phyloP scores from a whole-genome alignment of 192 early-diverging fungal genomes.

The Backusella australiensis region DNA sequence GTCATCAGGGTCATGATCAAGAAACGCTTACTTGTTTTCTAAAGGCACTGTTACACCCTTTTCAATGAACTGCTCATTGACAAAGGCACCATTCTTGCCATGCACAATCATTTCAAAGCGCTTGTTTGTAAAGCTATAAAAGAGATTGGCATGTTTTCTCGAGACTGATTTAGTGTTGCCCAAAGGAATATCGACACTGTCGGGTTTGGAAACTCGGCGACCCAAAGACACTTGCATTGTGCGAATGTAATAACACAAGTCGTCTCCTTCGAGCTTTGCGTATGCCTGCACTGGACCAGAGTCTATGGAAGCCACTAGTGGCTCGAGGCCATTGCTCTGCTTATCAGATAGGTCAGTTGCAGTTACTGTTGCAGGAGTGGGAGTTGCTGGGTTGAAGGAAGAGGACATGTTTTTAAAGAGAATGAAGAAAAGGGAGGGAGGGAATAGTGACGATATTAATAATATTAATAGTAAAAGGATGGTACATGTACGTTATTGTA shows the following conservation, averaged over 20 bases:
- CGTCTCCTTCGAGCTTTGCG: slow-evolving; percentile 84
- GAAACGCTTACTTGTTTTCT: slow-evolving; percentile 52
- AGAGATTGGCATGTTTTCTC: slow-evolving; percentile 78
- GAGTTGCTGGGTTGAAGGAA: background rate
- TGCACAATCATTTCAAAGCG: slow-evolving; percentile 83
- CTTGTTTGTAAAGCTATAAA: slow-evolving; percentile 80
- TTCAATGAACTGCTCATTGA: slow-evolving; percentile 80
- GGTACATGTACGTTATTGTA: background rate
- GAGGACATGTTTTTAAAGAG: background rate
- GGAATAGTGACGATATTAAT: background rate
- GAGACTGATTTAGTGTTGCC: slow-evolving; percentile 85
- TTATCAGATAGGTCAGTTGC: background rate
- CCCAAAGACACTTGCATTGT: slow-evolving; percentile 79
- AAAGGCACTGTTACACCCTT: slow-evolving; percentile 61
- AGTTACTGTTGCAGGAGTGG: background rate
- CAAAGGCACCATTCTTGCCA: slow-evolving; percentile 87
- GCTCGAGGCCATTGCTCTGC: background rate
- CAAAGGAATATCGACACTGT: slow-evolving; percentile 83
- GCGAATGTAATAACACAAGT: slow-evolving; percentile 83
- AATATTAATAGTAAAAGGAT: background rate
- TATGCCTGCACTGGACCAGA: slow-evolving; percentile 76
- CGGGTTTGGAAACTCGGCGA: slow-evolving; percentile 58
- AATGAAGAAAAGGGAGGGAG: background rate
- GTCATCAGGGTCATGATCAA: too few species aligned
- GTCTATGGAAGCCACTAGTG: slow-evolving; percentile 23